Conservation (phyloP, 257 asterid species). For the Mentha longifolia region DNA sequence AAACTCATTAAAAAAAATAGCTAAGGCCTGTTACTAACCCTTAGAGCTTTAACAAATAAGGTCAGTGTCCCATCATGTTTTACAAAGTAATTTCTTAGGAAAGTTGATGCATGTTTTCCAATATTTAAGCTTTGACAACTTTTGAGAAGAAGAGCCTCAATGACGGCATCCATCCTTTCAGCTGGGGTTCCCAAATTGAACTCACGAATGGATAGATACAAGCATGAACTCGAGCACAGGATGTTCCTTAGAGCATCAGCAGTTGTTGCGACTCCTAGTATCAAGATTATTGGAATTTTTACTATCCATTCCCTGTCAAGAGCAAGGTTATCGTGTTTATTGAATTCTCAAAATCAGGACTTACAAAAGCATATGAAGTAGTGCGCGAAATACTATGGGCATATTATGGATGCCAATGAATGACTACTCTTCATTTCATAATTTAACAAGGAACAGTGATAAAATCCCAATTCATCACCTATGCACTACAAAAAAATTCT, state of each 20-base stretch:
- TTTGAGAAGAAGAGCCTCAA: constrained; percentile 74
- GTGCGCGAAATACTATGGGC: neutral
- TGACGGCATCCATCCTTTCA: constrained; percentile 81
- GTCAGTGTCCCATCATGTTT: constrained; percentile 92
- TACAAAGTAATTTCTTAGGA: constrained; percentile 78
- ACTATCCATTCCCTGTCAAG: constrained; percentile 85
- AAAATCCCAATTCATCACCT: too few species aligned
- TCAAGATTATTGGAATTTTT: constrained; percentile 75
- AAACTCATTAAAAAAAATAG: constrained; percentile 23
- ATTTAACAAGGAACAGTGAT: neutral
- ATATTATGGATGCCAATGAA: neutral
- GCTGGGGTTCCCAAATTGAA: constrained; percentile 78
- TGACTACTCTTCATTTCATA: neutral
- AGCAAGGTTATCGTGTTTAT: constrained; percentile 31
- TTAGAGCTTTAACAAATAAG: constrained; percentile 79
- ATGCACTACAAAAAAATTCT: neutral
- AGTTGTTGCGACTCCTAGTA: constrained; percentile 89
- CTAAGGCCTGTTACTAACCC: constrained; percentile 50
- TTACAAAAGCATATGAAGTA: constrained; percentile 19
- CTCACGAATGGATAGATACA: constrained; percentile 56
- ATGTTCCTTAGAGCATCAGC: constrained; percentile 63
- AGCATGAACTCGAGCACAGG: constrained; percentile 63
- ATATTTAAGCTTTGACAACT: constrained; percentile 59
- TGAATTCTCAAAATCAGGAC: constrained; percentile 20
- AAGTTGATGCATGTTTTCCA: constrained; percentile 69